These are phyloP conservation scores for Corchorus olitorius DNA, from an alignment of 345 rosid genomes.

Conservation along the genomic window DNA sequence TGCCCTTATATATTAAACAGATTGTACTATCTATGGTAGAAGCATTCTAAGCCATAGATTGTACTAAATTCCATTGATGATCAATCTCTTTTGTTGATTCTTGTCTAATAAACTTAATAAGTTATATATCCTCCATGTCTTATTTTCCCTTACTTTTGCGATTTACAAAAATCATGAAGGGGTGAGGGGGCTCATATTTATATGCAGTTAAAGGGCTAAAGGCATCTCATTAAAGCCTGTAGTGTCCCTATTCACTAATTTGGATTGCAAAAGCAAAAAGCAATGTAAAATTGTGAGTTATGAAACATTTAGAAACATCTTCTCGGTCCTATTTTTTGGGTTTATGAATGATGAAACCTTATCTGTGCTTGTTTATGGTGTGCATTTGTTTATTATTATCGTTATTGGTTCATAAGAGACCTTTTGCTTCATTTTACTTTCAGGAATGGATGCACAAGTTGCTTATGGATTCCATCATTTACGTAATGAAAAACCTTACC, in stretches of 20 bases:
- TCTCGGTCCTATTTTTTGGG: not conserved
- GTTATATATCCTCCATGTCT: not conserved
- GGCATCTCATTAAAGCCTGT: not conserved
- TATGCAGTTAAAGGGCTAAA: not conserved
- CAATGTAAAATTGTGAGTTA: not conserved
- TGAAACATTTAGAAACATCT: not conserved
- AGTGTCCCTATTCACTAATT: not conserved
- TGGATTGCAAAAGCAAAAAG: not conserved
- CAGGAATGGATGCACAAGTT: conserved; percentile 99
- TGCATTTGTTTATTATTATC: not conserved
- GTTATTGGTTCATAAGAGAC: conserved; percentile 8
- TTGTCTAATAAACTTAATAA: not conserved
- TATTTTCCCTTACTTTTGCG: not conserved
- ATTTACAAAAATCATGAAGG: not conserved
- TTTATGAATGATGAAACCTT: not conserved
- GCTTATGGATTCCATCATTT: conserved; percentile 96
- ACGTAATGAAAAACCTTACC: conserved; percentile 90
- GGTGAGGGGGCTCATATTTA: not conserved
- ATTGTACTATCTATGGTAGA: too few relatives aligned
- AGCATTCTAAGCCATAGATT: not conserved
- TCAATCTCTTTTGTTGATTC: not conserved
- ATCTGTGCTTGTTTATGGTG: not conserved
- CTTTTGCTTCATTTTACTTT: conserved; percentile 14
- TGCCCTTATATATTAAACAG: not conserved
- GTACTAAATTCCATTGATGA: not conserved